Conservation (phyloP, 257 asterid genomes). For the Solanum tarapatanum region DNA sequence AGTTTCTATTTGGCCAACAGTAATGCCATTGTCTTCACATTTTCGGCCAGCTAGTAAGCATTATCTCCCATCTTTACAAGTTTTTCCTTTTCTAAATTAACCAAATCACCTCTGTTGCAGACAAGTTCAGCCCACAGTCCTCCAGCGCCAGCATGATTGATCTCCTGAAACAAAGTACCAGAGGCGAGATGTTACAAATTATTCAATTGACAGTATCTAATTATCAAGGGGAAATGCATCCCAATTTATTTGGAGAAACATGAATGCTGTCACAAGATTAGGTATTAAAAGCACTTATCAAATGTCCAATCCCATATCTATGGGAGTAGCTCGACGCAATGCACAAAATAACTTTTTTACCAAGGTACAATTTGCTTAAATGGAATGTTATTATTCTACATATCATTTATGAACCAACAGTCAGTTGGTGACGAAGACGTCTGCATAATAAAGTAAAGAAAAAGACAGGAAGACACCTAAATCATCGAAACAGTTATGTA, state of each 20-base stretch:
- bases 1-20: neutral
- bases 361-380: neutral
- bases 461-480: neutral
- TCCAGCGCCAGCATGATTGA: constrained; percentile 99
- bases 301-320: neutral
- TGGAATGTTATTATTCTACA: neutral
- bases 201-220: neutral
- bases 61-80: neutral
- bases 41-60: neutral
- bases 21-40: neutral
- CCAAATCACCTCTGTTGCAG: constrained; percentile 65
- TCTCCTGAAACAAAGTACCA: constrained; percentile 40
- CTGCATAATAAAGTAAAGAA: neutral
- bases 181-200: neutral
- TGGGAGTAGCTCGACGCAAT: neutral
- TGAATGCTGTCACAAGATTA: neutral
- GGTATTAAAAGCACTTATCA: neutral
- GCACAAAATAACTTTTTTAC: neutral
- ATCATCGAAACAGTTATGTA: neutral
- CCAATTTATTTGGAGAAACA: neutral
- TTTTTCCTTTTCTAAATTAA: neutral
- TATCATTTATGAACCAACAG: neutral
- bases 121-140: constrained; percentile 98
- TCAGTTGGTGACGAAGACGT: neutral
- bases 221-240: neutral